Base-by-base conservation (phyloP, 2,329 filamentous ascomycete species). In the Curvularia verruculosa region DNA sequence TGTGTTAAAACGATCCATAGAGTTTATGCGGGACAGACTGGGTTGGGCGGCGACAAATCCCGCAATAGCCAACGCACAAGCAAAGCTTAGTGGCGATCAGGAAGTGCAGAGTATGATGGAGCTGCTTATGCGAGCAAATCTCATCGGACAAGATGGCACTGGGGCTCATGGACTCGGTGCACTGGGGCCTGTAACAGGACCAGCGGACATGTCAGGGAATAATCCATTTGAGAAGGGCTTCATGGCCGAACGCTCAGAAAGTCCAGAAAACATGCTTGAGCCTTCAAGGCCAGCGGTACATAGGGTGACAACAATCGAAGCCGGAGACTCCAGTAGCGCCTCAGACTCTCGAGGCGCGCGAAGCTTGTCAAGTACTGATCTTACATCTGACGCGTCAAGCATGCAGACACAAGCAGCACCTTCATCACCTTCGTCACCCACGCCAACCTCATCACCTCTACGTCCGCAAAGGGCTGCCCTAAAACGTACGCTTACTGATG, bases 21-120 rank as follows among this genome's bases (percentile, higher is more conserved):
- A 98, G 76, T 97, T 98, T 72, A 96, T 99, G 90, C 90, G 91
- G 71, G 92, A 97, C 73, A 90, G 91, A 63, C 85, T 96, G 77
- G 90, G 90, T 62, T 94, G 92, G 89, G 86, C 89, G 29, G 84
- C 88, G 29, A 86, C 85, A 50, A 90, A 89, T 71, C 86, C 90
- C 13, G 91, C 87, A 10, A 87, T 96, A 65, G 88, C 89, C 43
- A 92, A 87, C 71, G 92, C 92, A 15, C 92, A 96, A 76, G 91
- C 93, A 51, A 88, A 90, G 70, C 83, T 90, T 50, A 87, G 85
- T 60, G 93, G 92, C 21, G 93, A 98, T 76, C 81, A 91, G 49
- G 94, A 97, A 67, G 85, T 92, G 46, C 92, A 97, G 76, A 89
- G 88, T 69, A 92, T 96, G 89, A 85, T 97, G 77, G 93, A 98